Conservation (phyloP, 2,329 filamentous ascomycete species). For the Phoma herbarum region DNA sequence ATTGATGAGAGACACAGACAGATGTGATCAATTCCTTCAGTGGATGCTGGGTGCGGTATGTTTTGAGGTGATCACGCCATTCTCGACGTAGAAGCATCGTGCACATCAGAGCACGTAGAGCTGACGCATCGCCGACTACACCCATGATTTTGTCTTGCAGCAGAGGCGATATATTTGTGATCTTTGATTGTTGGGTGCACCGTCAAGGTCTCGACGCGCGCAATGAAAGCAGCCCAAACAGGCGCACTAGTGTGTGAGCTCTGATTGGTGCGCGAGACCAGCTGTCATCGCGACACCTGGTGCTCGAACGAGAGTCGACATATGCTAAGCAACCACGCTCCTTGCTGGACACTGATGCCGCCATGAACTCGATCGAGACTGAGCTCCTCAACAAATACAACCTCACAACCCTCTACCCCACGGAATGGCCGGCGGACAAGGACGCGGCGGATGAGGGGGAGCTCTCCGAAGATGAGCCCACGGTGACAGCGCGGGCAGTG, state of each 20-base stretch:
- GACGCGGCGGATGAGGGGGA: slow-evolving; percentile 70
- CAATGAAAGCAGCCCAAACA: neutral
- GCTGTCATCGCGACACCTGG: slow-evolving; percentile 25
- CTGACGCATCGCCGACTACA: too few relatives aligned
- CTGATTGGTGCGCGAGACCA: slow-evolving; percentile 17
- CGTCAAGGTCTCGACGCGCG: neutral
- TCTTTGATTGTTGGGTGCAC: too few relatives aligned
- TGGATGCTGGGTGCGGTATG: too few relatives aligned
- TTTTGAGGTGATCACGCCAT: too few relatives aligned
- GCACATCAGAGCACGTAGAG: too few relatives aligned
- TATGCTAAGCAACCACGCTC: neutral
- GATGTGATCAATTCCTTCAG: too few relatives aligned
- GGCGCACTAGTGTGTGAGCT: neutral
- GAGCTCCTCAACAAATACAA: slow-evolving; percentile 90
- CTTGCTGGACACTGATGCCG: slow-evolving; percentile 8
- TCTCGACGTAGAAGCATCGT: too few relatives aligned
- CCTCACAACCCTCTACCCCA: slow-evolving; percentile 78
- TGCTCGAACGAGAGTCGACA: slow-evolving; percentile 2
- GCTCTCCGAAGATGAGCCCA: slow-evolving; percentile 63
- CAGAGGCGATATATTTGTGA: too few relatives aligned
- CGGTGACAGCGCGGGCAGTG: slow-evolving; percentile 34
- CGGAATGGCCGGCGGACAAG: slow-evolving; percentile 86
- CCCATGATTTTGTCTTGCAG: too few relatives aligned
- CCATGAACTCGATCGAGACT: slow-evolving; percentile 62
- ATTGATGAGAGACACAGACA: too few relatives aligned